Evolutionary conservation across 1,284 basidiomycete genomes (phyloP).

Genomic region (Athelia psychrophila): DNA sequence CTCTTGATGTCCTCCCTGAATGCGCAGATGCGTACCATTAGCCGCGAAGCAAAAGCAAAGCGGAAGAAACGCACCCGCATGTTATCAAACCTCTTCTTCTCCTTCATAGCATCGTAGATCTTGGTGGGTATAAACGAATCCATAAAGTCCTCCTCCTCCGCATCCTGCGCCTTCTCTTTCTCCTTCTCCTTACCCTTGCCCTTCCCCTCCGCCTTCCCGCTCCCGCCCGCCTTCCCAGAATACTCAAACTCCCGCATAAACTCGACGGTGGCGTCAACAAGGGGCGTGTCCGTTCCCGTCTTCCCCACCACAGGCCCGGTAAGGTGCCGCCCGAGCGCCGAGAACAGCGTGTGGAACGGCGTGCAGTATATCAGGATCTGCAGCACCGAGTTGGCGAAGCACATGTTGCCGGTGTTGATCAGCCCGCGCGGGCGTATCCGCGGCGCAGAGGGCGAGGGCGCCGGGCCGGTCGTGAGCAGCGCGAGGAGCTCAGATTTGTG

Average conservation of each 20-base stretch:
- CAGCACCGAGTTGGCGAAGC: conserved; percentile 94
- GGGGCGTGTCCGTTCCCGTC: conserved; percentile 51
- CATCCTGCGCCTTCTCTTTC: conserved; percentile 35
- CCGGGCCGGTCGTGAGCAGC: conserved; percentile 51
- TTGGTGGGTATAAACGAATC: conserved; percentile 86
- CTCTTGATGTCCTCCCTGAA: conserved; percentile 89
- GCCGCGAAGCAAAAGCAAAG: conserved; percentile 2
- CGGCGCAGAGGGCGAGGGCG: conserved; percentile 24
- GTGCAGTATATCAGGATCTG: conserved; percentile 90
- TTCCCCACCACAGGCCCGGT: conserved; percentile 25
- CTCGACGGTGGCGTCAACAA: conserved; percentile 81
- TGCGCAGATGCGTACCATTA: conserved; percentile 2
- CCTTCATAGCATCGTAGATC: conserved; percentile 95
- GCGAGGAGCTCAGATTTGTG: conserved; percentile 56
- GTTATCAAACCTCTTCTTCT: conserved; percentile 90
- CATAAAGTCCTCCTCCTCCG: conserved; percentile 32
- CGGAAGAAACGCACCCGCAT: conserved; percentile 69
- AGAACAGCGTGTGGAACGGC: conserved; percentile 83
- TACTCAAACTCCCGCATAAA: conserved; percentile 80
- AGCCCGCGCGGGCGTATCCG: conserved; percentile 76
- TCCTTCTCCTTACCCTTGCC: conserved; percentile 17
- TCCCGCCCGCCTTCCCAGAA: conserved; percentile 11
- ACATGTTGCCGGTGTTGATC: conserved; percentile 96
- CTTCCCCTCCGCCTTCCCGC: conserved; percentile 26
- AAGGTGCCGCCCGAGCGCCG: conserved; percentile 62